Conservation (phyloP, 1,139 yeast species). For the Magnusiomyces magnusii region DNA sequence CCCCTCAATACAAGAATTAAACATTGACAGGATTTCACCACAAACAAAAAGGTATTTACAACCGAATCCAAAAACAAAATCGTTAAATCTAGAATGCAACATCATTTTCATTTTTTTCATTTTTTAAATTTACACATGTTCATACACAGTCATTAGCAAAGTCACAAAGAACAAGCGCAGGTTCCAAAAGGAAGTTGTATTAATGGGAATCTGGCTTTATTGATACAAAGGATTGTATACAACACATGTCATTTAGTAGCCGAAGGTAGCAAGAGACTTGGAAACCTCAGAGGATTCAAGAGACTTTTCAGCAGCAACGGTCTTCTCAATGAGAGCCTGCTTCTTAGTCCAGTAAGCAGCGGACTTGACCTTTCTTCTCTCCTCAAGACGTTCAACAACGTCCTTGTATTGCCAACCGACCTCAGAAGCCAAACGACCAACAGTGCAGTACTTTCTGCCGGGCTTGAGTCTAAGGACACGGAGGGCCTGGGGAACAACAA, state of each 20-base stretch:
- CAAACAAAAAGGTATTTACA: background rate
- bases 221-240: conserved; percentile 5
- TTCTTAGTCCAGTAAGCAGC: conserved; percentile 99
- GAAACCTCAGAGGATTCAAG: conserved; percentile 15
- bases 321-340: conserved; percentile 92
- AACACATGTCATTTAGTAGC: conserved; percentile 13
- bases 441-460: conserved; percentile 99
- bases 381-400: conserved; percentile 95
- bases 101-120: background rate
- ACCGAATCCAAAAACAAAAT: background rate
- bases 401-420: conserved; percentile 99
- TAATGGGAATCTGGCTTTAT: background rate
- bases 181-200: background rate
- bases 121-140: background rate
- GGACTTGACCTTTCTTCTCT: conserved; percentile 98
- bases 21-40: too few relatives aligned
- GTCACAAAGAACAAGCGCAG: background rate
- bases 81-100: background rate
- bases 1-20: too few relatives aligned
- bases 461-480: conserved; percentile 99
- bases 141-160: conserved; percentile 3
- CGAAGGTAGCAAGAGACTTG: conserved; percentile 16
- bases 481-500: conserved; percentile 99
- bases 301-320: conserved; percentile 52
- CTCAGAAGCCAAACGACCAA: conserved; percentile 91